phyloP scores from a whole-genome alignment of 805 yeast species.

The Candida xiaguanensis region DNA sequence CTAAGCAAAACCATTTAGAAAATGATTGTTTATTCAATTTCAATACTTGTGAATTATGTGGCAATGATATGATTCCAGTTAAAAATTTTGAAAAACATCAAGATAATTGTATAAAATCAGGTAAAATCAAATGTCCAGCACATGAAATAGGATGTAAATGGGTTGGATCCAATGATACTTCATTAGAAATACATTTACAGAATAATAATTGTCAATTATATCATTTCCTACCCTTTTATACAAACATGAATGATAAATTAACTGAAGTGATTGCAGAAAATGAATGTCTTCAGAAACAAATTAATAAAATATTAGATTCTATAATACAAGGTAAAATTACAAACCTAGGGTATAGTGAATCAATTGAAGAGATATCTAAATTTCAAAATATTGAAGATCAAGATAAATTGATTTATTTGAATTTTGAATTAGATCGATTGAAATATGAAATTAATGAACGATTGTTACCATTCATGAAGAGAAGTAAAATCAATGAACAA shows the following conservation, averaged over 20 bases:
- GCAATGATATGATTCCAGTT: constrained; percentile 37
- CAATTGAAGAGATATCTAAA: constrained; percentile 43
- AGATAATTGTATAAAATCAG: constrained; percentile 37
- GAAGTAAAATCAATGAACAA: constrained; percentile 22
- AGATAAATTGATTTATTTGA: constrained; percentile 28
- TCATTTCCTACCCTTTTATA: constrained; percentile 24
- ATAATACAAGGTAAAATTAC: constrained; percentile 48
- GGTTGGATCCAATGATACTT: constrained; percentile 34
- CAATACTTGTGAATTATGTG: constrained; percentile 40
- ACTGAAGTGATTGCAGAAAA: constrained; percentile 32
- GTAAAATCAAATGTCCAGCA: constrained; percentile 46
- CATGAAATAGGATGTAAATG: constrained; percentile 47
- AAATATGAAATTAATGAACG: constrained; percentile 40
- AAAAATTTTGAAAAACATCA: constrained; percentile 38
- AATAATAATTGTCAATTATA: constrained; percentile 29
- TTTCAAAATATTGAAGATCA: constrained; percentile 19
- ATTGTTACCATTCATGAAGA: constrained; percentile 30
- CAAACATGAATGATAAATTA: constrained; percentile 22
- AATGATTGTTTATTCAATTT: constrained; percentile 38
- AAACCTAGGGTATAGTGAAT: constrained; percentile 46
- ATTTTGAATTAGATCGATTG: constrained; percentile 42
- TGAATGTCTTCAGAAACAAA: constrained; percentile 36
- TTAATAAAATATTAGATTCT: constrained; percentile 43
- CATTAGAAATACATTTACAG: constrained; percentile 33
- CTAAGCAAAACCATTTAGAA: constrained; percentile 31